These are phyloP conservation scores for Benincasa hispida DNA, from an alignment of 306 rosid species.

Conservation along the genomic window DNA sequence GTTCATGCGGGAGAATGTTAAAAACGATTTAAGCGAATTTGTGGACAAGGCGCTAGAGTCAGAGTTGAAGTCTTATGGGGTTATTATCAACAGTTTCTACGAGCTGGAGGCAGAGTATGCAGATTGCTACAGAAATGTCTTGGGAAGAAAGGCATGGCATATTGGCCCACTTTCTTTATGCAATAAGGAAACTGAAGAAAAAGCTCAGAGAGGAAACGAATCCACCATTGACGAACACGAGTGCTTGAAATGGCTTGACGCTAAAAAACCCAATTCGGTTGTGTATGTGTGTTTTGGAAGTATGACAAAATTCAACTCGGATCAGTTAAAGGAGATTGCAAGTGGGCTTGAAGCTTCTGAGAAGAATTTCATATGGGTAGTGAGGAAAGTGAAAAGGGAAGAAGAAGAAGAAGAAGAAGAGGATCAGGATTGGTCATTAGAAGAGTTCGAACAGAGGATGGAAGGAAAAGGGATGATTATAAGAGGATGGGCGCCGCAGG, in stretches of 20 bases:
- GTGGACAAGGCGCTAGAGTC: neutral
- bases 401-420: neutral
- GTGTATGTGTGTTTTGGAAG: slow-evolving; percentile 29
- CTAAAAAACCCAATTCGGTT: slow-evolving; percentile 16
- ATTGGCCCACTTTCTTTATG: slow-evolving; percentile 25
- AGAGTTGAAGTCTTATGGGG: slow-evolving; percentile 6
- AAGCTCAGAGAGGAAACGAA: slow-evolving; percentile 11
- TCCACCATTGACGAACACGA: slow-evolving; percentile 12
- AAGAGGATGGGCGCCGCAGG: slow-evolving; percentile 35
- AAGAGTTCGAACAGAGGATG: slow-evolving; percentile 21
- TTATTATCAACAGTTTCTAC: slow-evolving; percentile 22
- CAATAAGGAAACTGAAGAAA: slow-evolving; percentile 8
- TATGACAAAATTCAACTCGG: slow-evolving; percentile 4
- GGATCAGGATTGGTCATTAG: slow-evolving; percentile 15
- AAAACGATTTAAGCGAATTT: neutral
- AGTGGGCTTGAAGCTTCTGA: slow-evolving; percentile 20
- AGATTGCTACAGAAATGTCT: slow-evolving; percentile 14
- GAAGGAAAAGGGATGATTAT: slow-evolving; percentile 21
- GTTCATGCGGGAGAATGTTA: neutral
- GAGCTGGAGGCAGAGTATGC: slow-evolving; percentile 23
- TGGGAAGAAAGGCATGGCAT: slow-evolving; percentile 22
- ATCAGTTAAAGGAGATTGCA: slow-evolving; percentile 25
- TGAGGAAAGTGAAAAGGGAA: slow-evolving; percentile 2
- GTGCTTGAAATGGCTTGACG: slow-evolving; percentile 23
- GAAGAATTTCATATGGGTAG: slow-evolving; percentile 31